Evolutionary conservation across 495 filamentous ascomycete species (phyloP).

Genomic region (Penicillium silybi): DNA sequence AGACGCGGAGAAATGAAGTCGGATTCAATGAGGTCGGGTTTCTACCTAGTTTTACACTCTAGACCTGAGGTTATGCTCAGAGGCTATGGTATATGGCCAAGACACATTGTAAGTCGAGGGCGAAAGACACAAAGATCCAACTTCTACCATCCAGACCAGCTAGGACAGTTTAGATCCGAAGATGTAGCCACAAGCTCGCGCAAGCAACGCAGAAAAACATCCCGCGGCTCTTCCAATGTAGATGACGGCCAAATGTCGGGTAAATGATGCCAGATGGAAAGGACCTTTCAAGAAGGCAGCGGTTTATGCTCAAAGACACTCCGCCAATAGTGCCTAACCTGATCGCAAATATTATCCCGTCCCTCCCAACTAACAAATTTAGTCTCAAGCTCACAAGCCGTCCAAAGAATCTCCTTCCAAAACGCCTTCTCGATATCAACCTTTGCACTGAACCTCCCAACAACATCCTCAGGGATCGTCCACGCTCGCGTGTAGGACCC

Average conservation of each 20-base stretch:
- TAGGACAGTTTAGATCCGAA: background rate
- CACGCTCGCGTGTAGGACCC: slow-evolving; percentile 41
- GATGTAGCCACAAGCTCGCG: no score
- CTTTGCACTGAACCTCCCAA: slow-evolving; percentile 27
- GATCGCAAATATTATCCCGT: slow-evolving; percentile 27
- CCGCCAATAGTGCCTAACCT: slow-evolving; percentile 21
- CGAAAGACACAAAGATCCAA: background rate
- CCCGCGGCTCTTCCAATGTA: background rate
- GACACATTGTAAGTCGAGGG: no score
- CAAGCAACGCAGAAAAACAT: no score
- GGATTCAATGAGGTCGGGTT: background rate
- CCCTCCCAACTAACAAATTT: slow-evolving; percentile 36
- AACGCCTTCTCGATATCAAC: slow-evolving; percentile 46
- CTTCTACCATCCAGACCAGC: background rate
- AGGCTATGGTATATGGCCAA: background rate
- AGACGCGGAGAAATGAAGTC: background rate
- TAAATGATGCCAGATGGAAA: background rate
- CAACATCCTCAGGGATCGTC: slow-evolving; percentile 37
- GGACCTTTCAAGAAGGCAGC: background rate
- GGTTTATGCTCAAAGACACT: slow-evolving; percentile 14
- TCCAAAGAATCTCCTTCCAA: slow-evolving; percentile 47
- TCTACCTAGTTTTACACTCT: background rate
- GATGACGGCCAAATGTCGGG: background rate
- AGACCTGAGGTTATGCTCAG: background rate
- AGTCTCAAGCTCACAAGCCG: slow-evolving; percentile 43